phyloP scores from a whole-genome alignment of 495 filamentous ascomycete genomes.

The Aeminium ludgeri region DNA sequence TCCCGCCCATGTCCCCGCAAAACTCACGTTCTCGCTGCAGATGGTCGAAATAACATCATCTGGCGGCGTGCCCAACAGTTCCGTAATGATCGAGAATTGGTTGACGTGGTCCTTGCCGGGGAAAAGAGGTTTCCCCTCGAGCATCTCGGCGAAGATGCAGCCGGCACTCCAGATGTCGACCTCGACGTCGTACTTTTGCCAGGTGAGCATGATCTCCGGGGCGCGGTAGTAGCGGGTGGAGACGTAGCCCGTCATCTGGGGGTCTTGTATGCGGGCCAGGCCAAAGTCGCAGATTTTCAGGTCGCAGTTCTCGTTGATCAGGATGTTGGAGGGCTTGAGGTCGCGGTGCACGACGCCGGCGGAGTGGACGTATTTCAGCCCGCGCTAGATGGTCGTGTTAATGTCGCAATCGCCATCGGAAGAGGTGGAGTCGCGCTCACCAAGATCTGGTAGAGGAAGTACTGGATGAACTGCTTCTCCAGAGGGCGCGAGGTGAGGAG shows the following conservation, averaged over 20 bases:
- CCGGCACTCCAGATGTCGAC: conserved; percentile 99
- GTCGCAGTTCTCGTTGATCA: conserved; percentile 99
- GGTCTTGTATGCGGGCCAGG: conserved; percentile 90
- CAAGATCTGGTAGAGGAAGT: conserved; percentile 97
- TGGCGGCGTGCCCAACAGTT: conserved; percentile 91
- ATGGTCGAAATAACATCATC: conserved; percentile 98
- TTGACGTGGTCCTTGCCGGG: conserved; percentile 99
- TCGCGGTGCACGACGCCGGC: conserved; percentile 96
- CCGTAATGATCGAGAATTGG: conserved; percentile 98
- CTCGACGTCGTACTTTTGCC: conserved; percentile 99
- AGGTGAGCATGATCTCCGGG: conserved; percentile 98
- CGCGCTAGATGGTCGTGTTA: too few relatives aligned
- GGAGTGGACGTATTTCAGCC: conserved; percentile 97
- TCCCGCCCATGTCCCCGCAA: too few relatives aligned
- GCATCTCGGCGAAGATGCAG: conserved; percentile 98
- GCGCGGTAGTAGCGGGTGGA: conserved; percentile 97
- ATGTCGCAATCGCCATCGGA: too few relatives aligned
- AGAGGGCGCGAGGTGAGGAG: conserved; percentile 87
- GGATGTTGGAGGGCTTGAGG: conserved; percentile 93
- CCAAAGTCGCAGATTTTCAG: conserved; percentile 99
- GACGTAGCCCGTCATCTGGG: conserved; percentile 99
- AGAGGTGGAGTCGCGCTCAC: conserved; percentile 32
- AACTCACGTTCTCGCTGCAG: conserved; percentile 84
- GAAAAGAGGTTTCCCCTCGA: conserved; percentile 96
- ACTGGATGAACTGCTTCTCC: conserved; percentile 99